phyloP scores from a whole-genome alignment of 2,329 filamentous ascomycete species.

The Botrytis porri region DNA sequence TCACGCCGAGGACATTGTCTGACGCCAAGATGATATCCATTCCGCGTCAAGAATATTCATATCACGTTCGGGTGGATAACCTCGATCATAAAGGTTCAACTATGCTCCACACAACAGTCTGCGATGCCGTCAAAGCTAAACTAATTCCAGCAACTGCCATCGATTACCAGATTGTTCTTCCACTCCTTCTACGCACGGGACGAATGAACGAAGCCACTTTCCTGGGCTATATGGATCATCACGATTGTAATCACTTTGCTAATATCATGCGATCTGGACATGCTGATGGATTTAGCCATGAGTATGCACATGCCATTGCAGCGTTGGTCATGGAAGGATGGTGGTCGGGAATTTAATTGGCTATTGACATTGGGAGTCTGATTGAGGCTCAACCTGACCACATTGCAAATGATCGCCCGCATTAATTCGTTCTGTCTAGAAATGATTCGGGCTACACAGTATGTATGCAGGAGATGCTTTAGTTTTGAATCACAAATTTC shows the following conservation, averaged over 20 bases:
- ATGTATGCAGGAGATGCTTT: background rate
- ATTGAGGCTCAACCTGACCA: background rate
- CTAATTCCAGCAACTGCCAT: background rate
- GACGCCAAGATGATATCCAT: background rate
- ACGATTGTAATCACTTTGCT: background rate
- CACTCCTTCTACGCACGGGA: background rate
- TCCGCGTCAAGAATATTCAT: background rate
- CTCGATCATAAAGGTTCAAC: background rate
- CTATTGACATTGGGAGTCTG: background rate
- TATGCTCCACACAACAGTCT: background rate
- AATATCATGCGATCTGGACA: background rate
- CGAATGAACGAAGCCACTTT: background rate
- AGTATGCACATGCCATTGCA: background rate
- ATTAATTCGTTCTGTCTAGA: background rate
- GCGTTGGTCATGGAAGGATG: background rate
- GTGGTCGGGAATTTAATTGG: background rate
- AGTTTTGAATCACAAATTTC: background rate
- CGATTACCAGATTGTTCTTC: background rate
- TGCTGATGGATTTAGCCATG: background rate
- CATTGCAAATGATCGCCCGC: background rate
- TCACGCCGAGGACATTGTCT: background rate
- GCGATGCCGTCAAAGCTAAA: background rate
- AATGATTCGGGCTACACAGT: fast-evolving
- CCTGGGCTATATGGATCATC: background rate
- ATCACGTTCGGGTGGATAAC: background rate